phyloP scores from a whole-genome alignment of 352 stramenopile species.

The Phytopythium mirpurense region DNA sequence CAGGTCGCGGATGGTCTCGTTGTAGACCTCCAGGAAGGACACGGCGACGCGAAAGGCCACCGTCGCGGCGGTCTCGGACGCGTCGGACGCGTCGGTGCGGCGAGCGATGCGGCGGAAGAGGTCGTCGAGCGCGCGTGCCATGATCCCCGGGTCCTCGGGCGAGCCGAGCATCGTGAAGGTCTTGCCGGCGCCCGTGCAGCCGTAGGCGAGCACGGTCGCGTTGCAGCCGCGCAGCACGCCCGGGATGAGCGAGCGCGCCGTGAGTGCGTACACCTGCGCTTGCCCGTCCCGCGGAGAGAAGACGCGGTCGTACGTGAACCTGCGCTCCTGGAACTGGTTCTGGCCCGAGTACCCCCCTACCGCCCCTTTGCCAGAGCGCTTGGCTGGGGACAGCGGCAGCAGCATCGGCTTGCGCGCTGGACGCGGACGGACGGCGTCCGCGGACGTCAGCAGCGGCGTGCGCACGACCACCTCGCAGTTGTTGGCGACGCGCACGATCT shows the following conservation, averaged over 20 bases:
- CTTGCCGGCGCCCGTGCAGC: slow-evolving; percentile 86
- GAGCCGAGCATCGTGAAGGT: slow-evolving; percentile 92
- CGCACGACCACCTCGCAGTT: slow-evolving; percentile 78
- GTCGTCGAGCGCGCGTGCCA: slow-evolving; percentile 82
- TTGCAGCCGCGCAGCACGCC: slow-evolving; percentile 88
- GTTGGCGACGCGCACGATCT: slow-evolving; percentile 85
- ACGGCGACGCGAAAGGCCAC: slow-evolving; percentile 69
- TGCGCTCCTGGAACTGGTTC: slow-evolving; percentile 6
- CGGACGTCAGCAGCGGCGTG: not conserved
- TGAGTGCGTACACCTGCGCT: slow-evolving; percentile 80
- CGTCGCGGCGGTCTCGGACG: slow-evolving; percentile 10
- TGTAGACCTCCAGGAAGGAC: slow-evolving; percentile 91
- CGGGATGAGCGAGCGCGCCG: slow-evolving; percentile 86
- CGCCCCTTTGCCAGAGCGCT: not conserved
- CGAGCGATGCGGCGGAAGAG: slow-evolving; percentile 72
- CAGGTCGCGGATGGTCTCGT: slow-evolving; percentile 92
- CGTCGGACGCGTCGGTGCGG: not conserved
- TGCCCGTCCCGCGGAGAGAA: slow-evolving; percentile 69
- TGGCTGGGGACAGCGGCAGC: slow-evolving; percentile 9
- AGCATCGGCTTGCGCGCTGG: slow-evolving; percentile 4
- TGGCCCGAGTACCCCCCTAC: too few species aligned
- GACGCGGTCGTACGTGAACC: slow-evolving; percentile 89
- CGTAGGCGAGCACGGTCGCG: slow-evolving; percentile 90
- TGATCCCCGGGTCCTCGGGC: slow-evolving; percentile 79
- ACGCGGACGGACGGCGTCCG: not conserved